Base-by-base conservation (phyloP, 331 rosid genomes). In the Arachis monticola region DNA sequence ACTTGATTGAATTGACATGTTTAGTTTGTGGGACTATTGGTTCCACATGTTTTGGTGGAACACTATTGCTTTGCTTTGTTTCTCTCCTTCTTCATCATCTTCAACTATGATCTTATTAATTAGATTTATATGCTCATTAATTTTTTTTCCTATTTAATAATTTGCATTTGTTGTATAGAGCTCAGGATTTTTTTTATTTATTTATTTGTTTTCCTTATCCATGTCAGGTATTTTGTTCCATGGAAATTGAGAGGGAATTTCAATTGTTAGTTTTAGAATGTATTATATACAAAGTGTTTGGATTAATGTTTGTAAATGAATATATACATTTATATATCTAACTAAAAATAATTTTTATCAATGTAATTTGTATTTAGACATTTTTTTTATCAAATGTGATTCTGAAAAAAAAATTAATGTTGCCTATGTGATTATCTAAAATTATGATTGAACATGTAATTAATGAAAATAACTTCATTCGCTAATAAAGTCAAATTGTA, bases 1-100 rank as follows among this genome's bases (percentile, higher is more conserved):
- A 44, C 69, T 64, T 80, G 14, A 55, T 85, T 60, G 77, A 82
- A 67, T 60, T 85, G 38, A 8, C 30, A 6, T 52, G 69, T 77
- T 61, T 90, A 57, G 74, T 74, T 67, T 82, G 77, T 60, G 77
- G 81, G 1, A 73, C 82, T 71, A 10, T 87, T 76, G 84, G 87
- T 48, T 67, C 70, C 38, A 87, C 96, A 5, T 82, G 75, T 32
- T 85, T 82, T 60, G 17, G 38, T 66, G 90, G 88, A 67, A 74
- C 85, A 8, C 73, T 84, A 41, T 44, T 80, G 31, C 76, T 90
- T 48, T 88, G 62, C 73, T 83, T 90, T 58, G 46, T 85, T 64
- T 87, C 89, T 17, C 7, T 85, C 12, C 7, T 85, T 67, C 44
- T 80, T 69, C 86, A 79, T 81, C 14, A 79, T 81, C 14, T 80